Evolutionary conservation across 2,329 filamentous ascomycete species (phyloP).

Genomic region (Alternaria conjuncta): DNA sequence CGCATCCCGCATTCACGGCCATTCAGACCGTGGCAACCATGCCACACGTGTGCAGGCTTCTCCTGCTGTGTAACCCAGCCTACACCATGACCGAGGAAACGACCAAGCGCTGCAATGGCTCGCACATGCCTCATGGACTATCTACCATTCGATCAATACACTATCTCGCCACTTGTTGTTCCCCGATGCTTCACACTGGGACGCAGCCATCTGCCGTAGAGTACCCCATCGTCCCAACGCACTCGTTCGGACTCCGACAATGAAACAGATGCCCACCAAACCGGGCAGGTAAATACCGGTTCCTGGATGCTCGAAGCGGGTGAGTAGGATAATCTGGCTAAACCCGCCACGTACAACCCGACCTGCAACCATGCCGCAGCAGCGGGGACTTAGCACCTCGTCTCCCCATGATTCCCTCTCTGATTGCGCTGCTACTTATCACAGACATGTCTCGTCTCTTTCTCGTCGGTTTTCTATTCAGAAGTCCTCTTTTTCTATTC

Average conservation of each 20-base stretch:
- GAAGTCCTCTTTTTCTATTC: slow-evolving; percentile 36
- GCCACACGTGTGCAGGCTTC: neutral
- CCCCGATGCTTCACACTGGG: neutral
- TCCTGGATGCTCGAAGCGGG: neutral
- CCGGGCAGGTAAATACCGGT: neutral
- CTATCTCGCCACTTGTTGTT: neutral
- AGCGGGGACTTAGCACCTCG: neutral
- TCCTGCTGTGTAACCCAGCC: neutral
- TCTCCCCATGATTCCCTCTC: neutral
- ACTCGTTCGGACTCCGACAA: neutral
- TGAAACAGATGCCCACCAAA: neutral
- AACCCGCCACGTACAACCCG: neutral
- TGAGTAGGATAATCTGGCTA: slow-evolving; percentile 1
- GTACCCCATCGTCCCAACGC: neutral
- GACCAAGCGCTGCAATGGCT: neutral
- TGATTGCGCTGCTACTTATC: neutral
- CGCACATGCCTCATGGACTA: neutral
- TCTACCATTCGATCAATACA: neutral
- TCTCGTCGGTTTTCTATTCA: slow-evolving; percentile 32
- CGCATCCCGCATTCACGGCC: neutral
- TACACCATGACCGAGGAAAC: neutral
- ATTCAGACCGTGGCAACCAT: neutral
- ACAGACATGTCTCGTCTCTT: slow-evolving; percentile 19
- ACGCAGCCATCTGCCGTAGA: neutral
- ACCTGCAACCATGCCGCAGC: slow-evolving; percentile 1